Evolutionary conservation across 1,284 basidiomycete species (phyloP).

Genomic region (Naganishia liquefaciens): DNA sequence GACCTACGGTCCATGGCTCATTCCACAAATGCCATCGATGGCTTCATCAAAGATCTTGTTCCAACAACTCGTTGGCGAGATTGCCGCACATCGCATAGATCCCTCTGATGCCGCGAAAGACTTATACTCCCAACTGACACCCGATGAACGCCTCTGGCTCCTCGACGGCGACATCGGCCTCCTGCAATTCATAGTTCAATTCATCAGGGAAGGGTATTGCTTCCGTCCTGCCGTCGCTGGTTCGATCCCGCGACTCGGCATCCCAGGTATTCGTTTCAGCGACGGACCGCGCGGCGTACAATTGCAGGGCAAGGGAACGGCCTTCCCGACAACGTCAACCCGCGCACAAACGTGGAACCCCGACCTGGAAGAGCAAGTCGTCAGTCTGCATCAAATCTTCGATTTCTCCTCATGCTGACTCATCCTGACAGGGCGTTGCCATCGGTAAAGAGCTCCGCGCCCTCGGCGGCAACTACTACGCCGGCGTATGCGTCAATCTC

Average conservation of each 20-base stretch:
- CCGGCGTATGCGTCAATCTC: constrained; percentile 23
- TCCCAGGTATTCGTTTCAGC: constrained; percentile 17
- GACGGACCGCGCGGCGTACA: constrained; percentile 19
- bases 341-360: constrained; percentile 11
- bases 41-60: background rate
- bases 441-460: constrained; percentile 24
- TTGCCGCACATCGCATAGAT: background rate
- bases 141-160: constrained; percentile 13
- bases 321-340: constrained; percentile 9
- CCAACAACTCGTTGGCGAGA: background rate
- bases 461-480: constrained; percentile 23
- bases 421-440: constrained; percentile 2
- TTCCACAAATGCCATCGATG: no score
- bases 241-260: constrained; percentile 5
- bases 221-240: constrained; percentile 4
- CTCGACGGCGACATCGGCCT: constrained; percentile 18
- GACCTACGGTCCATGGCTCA: no score
- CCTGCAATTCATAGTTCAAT: background rate
- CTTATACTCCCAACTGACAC: background rate
- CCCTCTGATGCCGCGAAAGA: background rate
- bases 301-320: constrained; percentile 5
- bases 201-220: constrained; percentile 4
- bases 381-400: background rate
- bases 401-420: background rate
- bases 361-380: constrained; percentile 10